Evolutionary conservation across 1,284 basidiomycete genomes (phyloP), one percentile per base, ranked within the genome.

Genomic region (Sphaerobolus stellatus): DNA sequence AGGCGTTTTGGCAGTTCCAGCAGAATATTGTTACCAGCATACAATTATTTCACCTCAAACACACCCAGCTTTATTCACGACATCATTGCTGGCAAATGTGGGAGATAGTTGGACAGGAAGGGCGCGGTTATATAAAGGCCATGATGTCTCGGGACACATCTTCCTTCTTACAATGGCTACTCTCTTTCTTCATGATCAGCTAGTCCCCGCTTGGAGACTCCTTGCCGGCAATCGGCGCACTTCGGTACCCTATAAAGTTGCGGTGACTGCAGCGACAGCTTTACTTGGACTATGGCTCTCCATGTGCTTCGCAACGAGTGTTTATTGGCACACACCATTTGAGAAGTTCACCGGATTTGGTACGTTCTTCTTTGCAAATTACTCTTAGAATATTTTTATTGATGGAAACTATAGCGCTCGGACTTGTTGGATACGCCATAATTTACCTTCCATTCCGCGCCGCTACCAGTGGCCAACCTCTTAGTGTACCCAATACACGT

Each of bases 131-230:
- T 81, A 82, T 64, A 85, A 81, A 57, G 95, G 95, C 0, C 94
- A 97, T 68, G 96, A 99, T 66, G 84, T 98, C 13, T 95, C 92
- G 0, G 95, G 95, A 2, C 96, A 99, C 68, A 81, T 94, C 25
- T 98, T 98, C 75, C 80, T 99, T 58, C 80, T 98, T 61, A 90
- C 90, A 1, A 82, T 97, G 73, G 81, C 87, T n/a, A 75, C 81
- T 7, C 75, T 97, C 18, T 87, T 97, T 66, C 78, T 97, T 36
- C 77, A 83, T 2, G 85, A 94, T 64, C 90, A 94, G 67, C 68
- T 96, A 16, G 25, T 48, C 18, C 52, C 52, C 2, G 52, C 52
- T 11, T 68, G 71, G 1, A 72, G 74, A 1, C 71, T 67, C 22
- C 30, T 71, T 25, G 27, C 27, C 9, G 29, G 27, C 6, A 20